Conservation (phyloP, 768 basidiomycete genomes). For the Mycena vulgaris region DNA sequence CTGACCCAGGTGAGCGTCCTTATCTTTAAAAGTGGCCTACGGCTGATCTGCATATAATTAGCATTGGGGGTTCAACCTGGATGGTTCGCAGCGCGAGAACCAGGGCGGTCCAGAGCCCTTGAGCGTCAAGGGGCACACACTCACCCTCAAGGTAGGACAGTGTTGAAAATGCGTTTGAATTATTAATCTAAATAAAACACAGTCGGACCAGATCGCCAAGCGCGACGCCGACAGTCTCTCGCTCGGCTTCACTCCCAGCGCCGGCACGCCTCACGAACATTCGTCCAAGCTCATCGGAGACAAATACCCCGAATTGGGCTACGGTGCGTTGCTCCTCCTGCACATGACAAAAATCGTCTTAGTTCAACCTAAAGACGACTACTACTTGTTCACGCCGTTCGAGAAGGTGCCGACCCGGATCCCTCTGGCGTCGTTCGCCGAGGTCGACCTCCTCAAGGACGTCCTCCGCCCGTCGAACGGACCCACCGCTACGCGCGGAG, state of each 20-base stretch:
- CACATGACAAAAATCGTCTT: slow-evolving; percentile 6
- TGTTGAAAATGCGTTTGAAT: background rate
- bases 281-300: slow-evolving; percentile 69
- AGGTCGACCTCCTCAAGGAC: slow-evolving; percentile 64
- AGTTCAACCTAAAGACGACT: slow-evolving; percentile 66
- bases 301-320: slow-evolving; percentile 69
- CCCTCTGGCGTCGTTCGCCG: slow-evolving; percentile 56
- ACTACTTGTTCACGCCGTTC: slow-evolving; percentile 67
- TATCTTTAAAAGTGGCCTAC: background rate
- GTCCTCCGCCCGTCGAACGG: slow-evolving; percentile 54
- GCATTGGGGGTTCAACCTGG: slow-evolving; percentile 91
- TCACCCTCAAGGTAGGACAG: slow-evolving; percentile 57
- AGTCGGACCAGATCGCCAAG: slow-evolving; percentile 72
- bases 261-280: slow-evolving; percentile 67
- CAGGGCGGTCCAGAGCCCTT: slow-evolving; percentile 54
- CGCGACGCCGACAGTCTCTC: slow-evolving; percentile 65
- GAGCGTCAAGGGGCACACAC: slow-evolving; percentile 65
- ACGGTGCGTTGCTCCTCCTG: slow-evolving; percentile 60
- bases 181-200: slow-evolving; percentile 38
- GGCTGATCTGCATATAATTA: slow-evolving; percentile 44
- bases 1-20: slow-evolving; percentile 71
- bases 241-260: slow-evolving; percentile 67
- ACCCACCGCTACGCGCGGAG: slow-evolving; percentile 43
- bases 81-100: slow-evolving; percentile 68
- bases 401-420: slow-evolving; percentile 65